Evolutionary conservation across 768 basidiomycete genomes (phyloP).

Genomic region (Kondoa subrosea): DNA sequence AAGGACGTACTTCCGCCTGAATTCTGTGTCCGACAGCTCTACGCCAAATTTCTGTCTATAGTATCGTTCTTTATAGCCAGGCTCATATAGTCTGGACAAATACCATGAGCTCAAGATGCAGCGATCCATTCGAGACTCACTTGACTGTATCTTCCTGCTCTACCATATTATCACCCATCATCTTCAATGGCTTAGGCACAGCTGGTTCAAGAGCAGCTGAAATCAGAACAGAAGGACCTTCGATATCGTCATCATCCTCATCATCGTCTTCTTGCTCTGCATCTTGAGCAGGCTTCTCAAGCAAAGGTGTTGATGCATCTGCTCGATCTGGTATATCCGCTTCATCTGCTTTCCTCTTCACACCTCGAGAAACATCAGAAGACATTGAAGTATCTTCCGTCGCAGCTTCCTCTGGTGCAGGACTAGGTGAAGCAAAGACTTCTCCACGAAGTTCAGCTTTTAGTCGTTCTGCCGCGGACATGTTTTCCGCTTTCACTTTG

Average conservation of each 20-base stretch:
- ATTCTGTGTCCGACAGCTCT: slow-evolving; percentile 50
- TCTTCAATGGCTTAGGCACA: slow-evolving; percentile 38
- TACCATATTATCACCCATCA: slow-evolving; percentile 84
- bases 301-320: background rate
- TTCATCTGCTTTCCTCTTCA: slow-evolving; percentile 39
- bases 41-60: slow-evolving; percentile 83
- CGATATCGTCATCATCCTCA: slow-evolving; percentile 33
- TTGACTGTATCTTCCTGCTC: slow-evolving; percentile 84
- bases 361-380: slow-evolving; percentile 28
- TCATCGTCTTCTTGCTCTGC: slow-evolving; percentile 32
- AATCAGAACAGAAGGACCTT: slow-evolving; percentile 29
- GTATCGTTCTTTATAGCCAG: slow-evolving; percentile 88
- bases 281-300: slow-evolving; percentile 22
- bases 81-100: slow-evolving; percentile 64
- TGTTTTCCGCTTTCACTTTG: slow-evolving; percentile 84
- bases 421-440: background rate
- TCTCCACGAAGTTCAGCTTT: slow-evolving; percentile 60
- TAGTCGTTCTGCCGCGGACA: slow-evolving; percentile 85
- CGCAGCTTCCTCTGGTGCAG: background rate
- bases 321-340: slow-evolving; percentile 14
- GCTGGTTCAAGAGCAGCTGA: slow-evolving; percentile 30
- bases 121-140: slow-evolving; percentile 37
- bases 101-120: background rate
- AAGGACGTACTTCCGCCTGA: slow-evolving; percentile 50
- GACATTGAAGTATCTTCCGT: background rate